Conservation (phyloP, 2,329 filamentous ascomycete species). For the Paracoccidioides brasiliensis region DNA sequence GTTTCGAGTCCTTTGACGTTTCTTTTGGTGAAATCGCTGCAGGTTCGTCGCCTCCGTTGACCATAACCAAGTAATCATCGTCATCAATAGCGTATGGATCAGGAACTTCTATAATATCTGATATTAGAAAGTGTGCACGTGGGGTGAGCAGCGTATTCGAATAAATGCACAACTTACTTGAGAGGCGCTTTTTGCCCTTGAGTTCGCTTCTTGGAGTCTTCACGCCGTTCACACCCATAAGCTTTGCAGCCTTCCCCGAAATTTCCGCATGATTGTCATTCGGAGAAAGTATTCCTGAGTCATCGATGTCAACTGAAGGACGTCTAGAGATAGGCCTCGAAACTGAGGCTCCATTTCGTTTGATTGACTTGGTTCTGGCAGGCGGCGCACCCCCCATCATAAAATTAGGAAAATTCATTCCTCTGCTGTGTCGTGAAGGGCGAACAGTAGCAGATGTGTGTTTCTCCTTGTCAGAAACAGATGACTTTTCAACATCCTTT, state of each 20-base stretch:
- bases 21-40: slow-evolving; percentile 21
- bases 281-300: slow-evolving; percentile 53
- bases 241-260: slow-evolving; percentile 63
- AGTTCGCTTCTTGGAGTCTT: slow-evolving; percentile 31
- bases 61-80: slow-evolving; percentile 50
- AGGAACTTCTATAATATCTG: slow-evolving; percentile 20
- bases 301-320: slow-evolving; percentile 52
- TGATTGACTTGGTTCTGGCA: slow-evolving; percentile 51
- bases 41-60: slow-evolving; percentile 35
- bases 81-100: slow-evolving; percentile 53
- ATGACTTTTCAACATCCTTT: slow-evolving; percentile 49
- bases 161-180: slow-evolving; percentile 1
- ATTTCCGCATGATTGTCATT: slow-evolving; percentile 54
- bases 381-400: slow-evolving; percentile 54
- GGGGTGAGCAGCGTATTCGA: neutral
- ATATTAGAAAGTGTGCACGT: neutral
- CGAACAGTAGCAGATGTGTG: slow-evolving; percentile 38
- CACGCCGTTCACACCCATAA: slow-evolving; percentile 49
- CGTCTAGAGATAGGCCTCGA: slow-evolving; percentile 48
- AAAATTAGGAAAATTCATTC: slow-evolving; percentile 45
- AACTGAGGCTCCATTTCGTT: slow-evolving; percentile 45
- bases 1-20: slow-evolving; percentile 21
- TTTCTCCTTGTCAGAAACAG: slow-evolving; percentile 50
- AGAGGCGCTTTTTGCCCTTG: neutral
- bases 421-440: slow-evolving; percentile 43